A percentile compares a stretch with the other conserved stretches of the same genome.
These are phyloP conservation scores for Blastocrithidia nonstop DNA, from an alignment of 208 protist species.

Conservation along the genomic window DNA sequence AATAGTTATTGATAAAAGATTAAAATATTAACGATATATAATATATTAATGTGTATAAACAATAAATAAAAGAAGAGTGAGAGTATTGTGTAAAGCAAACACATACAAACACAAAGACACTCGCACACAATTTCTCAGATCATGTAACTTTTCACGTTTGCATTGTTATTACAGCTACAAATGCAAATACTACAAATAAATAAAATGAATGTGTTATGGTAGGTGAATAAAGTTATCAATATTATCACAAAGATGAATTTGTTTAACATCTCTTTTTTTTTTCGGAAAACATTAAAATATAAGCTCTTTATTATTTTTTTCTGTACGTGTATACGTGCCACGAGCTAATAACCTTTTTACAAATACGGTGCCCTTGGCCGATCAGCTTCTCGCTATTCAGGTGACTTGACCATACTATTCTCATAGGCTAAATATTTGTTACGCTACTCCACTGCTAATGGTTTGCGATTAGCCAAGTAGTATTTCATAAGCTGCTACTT, in stretches of 20 bases:
- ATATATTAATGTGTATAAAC: not conserved
- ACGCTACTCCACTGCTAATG: conserved; percentile 22
- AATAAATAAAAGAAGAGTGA: conserved; percentile 5
- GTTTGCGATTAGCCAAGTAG: conserved; percentile 80
- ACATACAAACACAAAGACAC: not conserved
- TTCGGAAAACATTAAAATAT: not conserved
- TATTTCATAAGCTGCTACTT: conserved; percentile 82
- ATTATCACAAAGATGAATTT: not conserved
- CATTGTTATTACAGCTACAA: too few relatives aligned
- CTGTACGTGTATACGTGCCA: too few relatives aligned
- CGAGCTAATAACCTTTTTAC: conserved; percentile 7
- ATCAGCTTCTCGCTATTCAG: conserved; percentile 60
- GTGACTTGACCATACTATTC: conserved; percentile 71
- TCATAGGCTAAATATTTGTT: conserved; percentile 77
- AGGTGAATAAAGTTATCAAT: conserved; percentile 3
- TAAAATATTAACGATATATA: too few relatives aligned
- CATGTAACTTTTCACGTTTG: too few relatives aligned
- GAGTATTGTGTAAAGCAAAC: not conserved
- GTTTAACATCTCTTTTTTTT: not conserved
- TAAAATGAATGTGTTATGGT: not conserved
- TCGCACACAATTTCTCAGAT: too few relatives aligned
- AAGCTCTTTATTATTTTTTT: not conserved
- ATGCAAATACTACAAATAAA: too few relatives aligned
- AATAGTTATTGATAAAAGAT: too few relatives aligned
- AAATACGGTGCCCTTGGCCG: conserved; percentile 65